These are phyloP conservation scores for Rhizopogon vulgaris DNA, from an alignment of 768 basidiomycete species.

Conservation along the genomic window DNA sequence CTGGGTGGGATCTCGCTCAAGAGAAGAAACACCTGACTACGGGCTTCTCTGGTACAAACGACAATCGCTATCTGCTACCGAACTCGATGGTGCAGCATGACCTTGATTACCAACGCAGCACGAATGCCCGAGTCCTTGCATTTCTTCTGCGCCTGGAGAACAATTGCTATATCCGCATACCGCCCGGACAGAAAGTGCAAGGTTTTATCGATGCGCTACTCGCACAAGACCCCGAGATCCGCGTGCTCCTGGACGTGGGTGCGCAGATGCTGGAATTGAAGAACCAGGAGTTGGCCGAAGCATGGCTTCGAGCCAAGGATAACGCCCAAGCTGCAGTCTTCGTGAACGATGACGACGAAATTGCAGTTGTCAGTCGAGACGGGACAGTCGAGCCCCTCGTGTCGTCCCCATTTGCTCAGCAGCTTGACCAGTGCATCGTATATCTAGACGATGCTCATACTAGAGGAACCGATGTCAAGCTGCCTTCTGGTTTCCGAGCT, in stretches of 20 bases:
- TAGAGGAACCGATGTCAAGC: conserved; percentile 33
- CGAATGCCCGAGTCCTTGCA: conserved; percentile 37
- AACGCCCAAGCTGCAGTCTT: conserved; percentile 24
- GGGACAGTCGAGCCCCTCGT: conserved; percentile 21
- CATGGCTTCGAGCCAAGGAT: conserved; percentile 31
- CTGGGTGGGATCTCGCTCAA: conserved; percentile 32
- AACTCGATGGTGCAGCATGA: conserved; percentile 15
- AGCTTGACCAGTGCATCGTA: conserved; percentile 29
- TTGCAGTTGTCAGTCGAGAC: conserved; percentile 26
- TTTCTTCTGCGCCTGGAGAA: conserved; percentile 24
- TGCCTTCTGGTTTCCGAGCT: conserved; percentile 27
- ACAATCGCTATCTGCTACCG: conserved; percentile 26
- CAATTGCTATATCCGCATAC: conserved; percentile 13
- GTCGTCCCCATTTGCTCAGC: conserved; percentile 28
- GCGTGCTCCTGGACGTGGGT: conserved; percentile 49
- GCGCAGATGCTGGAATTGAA: conserved; percentile 50
- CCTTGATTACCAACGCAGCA: conserved; percentile 33
- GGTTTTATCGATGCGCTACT: conserved; percentile 26
- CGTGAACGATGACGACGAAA: conserved; percentile 27
- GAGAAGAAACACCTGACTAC: conserved; percentile 14
- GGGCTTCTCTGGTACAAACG: conserved; percentile 36
- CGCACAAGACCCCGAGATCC: conserved; percentile 31
- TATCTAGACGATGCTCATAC: conserved; percentile 38
- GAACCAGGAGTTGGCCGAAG: conserved; percentile 32
- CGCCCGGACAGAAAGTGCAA: conserved; percentile 2